These are phyloP conservation scores for Pleurotus sapidus DNA, from an alignment of 768 basidiomycete species.

Conservation along the genomic window DNA sequence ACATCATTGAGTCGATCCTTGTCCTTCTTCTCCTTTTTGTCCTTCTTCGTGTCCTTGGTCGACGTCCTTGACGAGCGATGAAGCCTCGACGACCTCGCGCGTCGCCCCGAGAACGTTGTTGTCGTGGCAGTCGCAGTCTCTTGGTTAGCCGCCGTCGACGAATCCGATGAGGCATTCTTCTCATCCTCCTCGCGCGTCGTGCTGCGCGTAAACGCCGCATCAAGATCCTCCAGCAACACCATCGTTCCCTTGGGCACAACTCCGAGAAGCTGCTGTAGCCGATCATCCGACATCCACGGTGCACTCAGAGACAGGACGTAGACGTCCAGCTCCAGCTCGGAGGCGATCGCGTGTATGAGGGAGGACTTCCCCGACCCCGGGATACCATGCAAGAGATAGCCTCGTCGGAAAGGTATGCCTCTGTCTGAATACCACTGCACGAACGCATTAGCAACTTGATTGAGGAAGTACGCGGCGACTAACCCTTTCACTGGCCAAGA, in stretches of 20 bases:
- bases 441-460: constrained; percentile 1
- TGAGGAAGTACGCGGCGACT: constrained; percentile 11
- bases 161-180: constrained; percentile 14
- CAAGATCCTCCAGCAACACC: constrained; percentile 86
- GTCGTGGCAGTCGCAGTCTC: background rate
- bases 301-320: constrained; percentile 87
- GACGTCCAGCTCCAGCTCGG: constrained; percentile 86
- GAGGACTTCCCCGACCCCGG: constrained; percentile 87
- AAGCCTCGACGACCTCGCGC: background rate
- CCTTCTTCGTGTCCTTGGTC: constrained; percentile 18
- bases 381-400: constrained; percentile 81
- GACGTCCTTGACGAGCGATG: constrained; percentile 14
- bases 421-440: constrained; percentile 87
- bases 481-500: constrained; percentile 81
- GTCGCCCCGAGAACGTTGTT: background rate
- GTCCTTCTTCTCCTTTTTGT: constrained; percentile 42
- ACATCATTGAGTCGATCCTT: constrained; percentile 69
- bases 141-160: constrained; percentile 5
- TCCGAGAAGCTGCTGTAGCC: constrained; percentile 82
- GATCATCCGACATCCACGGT: constrained; percentile 86
- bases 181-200: constrained; percentile 56
- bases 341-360: constrained; percentile 83
- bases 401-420: constrained; percentile 88
- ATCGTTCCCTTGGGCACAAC: constrained; percentile 84
- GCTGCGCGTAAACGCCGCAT: constrained; percentile 83